Percentiles rank a stretch among this genome's conserved stretches.
These are phyloP conservation scores for Phytophthora pinifolia DNA, from an alignment of 352 stramenopile genomes.

Conservation along the genomic window DNA sequence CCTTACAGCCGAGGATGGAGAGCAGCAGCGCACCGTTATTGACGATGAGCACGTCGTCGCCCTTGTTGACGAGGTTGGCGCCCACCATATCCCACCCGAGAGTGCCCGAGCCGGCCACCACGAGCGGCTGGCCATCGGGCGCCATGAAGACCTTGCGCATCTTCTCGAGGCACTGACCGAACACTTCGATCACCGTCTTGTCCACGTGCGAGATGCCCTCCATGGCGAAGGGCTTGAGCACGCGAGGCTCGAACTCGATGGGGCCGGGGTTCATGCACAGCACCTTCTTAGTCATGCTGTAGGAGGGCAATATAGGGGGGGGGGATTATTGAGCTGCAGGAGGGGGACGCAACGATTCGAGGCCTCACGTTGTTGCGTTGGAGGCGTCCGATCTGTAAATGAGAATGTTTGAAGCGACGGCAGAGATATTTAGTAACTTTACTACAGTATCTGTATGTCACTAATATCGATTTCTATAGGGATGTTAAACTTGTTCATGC, in stretches of 20 bases:
- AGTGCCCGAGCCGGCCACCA: slow-evolving; percentile 68
- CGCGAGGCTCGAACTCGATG: slow-evolving; percentile 77
- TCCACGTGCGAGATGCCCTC: slow-evolving; percentile 83
- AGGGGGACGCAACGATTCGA: not conserved
- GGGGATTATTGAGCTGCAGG: not conserved
- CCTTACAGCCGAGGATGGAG: not conserved
- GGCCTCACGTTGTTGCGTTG: no score
- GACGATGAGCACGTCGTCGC: slow-evolving; percentile 65
- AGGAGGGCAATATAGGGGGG: not conserved
- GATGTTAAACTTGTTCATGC: no score
- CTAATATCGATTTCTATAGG: no score
- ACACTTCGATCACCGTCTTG: slow-evolving; percentile 74
- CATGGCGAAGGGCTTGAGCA: slow-evolving; percentile 69
- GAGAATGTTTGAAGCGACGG: no score
- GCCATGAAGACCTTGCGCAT: slow-evolving; percentile 80
- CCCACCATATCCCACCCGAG: slow-evolving; percentile 85
- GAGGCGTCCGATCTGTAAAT: no score
- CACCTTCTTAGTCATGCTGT: slow-evolving; percentile 68
- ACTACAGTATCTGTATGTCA: no score
- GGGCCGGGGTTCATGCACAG: slow-evolving; percentile 84
- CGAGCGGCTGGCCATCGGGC: slow-evolving; percentile 64
- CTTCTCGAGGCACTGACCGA: slow-evolving; percentile 78
- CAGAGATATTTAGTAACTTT: no score
- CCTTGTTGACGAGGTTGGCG: slow-evolving; percentile 64
- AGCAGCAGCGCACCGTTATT: slow-evolving; percentile 49